Evolutionary conservation across 2,329 filamentous ascomycete species (phyloP), one percentile per base, ranked within the genome.

Genomic region (Remersonia thermophila): DNA sequence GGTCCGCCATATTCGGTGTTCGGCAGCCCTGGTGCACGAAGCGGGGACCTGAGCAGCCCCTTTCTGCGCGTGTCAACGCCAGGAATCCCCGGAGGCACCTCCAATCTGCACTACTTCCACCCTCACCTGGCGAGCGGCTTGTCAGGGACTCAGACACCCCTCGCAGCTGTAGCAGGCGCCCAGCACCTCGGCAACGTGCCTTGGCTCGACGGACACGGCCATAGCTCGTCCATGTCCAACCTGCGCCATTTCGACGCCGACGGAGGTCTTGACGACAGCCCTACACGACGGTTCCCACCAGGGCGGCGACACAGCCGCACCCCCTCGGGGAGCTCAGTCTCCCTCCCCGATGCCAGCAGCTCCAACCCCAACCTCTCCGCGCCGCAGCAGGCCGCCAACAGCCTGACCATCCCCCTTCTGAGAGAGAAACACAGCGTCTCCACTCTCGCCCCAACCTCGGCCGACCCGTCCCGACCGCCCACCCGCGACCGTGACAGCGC

Each of bases 101-200:
- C 79, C 9, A 86, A 83, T 48, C 67, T 89, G 49, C 79, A 80
- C 55, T 91, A 89, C 57, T 89, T 91, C 52, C 83, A 87, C 54
- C 75, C 80, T 13, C 83, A 86, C 46, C 66, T 89, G 4, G 73
- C 77, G 7, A 69, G 71, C 17, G 77, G 77, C 3, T 69, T 82
- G 45, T 83, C 80, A 32, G 83, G 83, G 17, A 77, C 80, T 10
- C 79, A 83, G 43, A 89, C 83, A 17, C 83, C 83, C 30, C 67
- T 89, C 20, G 83, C 83, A 6, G 82, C 83, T 33, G 79, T 87
- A 33, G 82, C 82, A 14, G 80, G 82, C 28, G 81, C 79, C 17
- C 74, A 77, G 3, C 49, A 50, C 43, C 65, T 74, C 39, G 65
- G 69, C 36, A 61, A 61, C 41, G 64, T 40, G 17, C 44, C 65